These are phyloP conservation scores for Leccinum pseudoinsigne DNA, from an alignment of 1,284 basidiomycete species.

Conservation along the genomic window DNA sequence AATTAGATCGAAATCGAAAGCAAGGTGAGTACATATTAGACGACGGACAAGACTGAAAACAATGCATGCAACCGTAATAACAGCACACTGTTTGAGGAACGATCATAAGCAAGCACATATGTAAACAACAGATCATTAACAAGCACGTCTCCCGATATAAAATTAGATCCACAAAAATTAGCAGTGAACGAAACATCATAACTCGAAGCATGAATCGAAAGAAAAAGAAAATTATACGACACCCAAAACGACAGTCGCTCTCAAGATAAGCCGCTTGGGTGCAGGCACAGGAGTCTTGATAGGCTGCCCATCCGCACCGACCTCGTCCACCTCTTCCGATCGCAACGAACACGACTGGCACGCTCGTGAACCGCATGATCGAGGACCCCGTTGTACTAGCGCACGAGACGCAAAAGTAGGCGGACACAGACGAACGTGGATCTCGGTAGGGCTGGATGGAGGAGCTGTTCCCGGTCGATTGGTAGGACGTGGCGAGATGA, in stretches of 20 bases:
- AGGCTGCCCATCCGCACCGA: constrained; percentile 44
- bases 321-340: constrained; percentile 54
- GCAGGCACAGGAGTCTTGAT: constrained; percentile 30
- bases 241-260: constrained; percentile 75
- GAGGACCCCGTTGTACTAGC: constrained; percentile 80
- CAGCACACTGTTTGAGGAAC: background rate
- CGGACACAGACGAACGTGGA: constrained; percentile 63
- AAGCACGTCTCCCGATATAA: constrained; percentile 1
- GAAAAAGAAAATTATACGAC: constrained; percentile 49
- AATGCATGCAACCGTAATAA: background rate
- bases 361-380: constrained; percentile 82
- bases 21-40: background rate
- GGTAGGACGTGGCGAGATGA: constrained; percentile 24
- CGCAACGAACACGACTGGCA: constrained; percentile 81
- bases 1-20: background rate
- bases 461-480: constrained; percentile 32
- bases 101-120: background rate
- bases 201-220: constrained; percentile 10
- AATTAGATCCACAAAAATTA: background rate
- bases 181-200: background rate
- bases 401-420: constrained; percentile 86
- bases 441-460: constrained; percentile 70
- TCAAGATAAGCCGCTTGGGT: constrained; percentile 56
- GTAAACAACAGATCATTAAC: constrained; percentile 1
- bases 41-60: background rate